Evolutionary conservation across 345 rosid genomes (phyloP).

Genomic region (Eucalyptus erythrocorys): DNA sequence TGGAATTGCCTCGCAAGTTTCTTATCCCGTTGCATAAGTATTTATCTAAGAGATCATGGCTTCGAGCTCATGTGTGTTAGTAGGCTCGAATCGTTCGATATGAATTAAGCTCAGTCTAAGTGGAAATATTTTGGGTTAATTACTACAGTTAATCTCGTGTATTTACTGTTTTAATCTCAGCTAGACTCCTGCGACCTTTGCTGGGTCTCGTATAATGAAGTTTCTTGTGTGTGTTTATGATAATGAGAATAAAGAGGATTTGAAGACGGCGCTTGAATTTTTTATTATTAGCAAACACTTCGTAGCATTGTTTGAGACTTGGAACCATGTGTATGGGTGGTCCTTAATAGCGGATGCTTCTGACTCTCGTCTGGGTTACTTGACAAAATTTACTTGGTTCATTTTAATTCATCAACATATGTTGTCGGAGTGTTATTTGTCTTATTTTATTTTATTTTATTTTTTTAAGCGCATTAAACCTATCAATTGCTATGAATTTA

Average conservation of each 20-base stretch:
- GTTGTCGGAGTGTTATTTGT: no score
- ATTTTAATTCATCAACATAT: no score
- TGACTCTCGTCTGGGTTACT: no score
- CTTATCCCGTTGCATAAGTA: neutral
- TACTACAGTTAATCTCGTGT: neutral
- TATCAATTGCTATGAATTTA: no score
- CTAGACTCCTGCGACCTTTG: neutral
- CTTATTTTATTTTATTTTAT: no score
- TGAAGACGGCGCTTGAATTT: neutral
- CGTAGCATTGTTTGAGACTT: neutral
- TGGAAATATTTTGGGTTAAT: neutral
- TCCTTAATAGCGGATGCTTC: neutral
- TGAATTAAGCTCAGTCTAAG: neutral
- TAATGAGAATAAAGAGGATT: neutral
- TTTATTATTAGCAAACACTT: neutral
- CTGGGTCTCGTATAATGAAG: neutral
- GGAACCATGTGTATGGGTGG: neutral
- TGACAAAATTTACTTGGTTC: no score
- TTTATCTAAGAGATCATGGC: neutral
- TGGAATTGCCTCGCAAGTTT: slow-evolving; percentile 19
- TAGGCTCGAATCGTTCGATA: neutral
- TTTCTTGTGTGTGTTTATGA: neutral
- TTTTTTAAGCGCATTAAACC: no score
- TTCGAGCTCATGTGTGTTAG: neutral
- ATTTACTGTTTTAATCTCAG: neutral